Conservation (phyloP, 345 rosid genomes). For the Boechera retrofracta region DNA sequence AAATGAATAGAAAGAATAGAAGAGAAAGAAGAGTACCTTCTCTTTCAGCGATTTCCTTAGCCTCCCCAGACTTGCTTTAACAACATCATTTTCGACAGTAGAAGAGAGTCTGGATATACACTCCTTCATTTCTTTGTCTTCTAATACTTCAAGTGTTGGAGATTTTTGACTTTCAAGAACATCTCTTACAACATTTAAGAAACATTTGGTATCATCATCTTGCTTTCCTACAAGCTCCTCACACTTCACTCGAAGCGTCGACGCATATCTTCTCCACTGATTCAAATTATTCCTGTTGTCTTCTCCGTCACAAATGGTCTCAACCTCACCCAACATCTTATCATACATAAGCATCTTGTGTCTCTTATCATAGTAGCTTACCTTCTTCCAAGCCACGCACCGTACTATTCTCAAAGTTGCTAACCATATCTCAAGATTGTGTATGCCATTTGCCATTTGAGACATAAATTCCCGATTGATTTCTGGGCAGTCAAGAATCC, state of each 20-base stretch:
- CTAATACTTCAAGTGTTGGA: background rate
- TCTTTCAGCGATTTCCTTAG: background rate
- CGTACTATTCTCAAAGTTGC: background rate
- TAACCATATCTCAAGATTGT: background rate
- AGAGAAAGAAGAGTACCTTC: background rate
- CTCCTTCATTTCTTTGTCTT: background rate
- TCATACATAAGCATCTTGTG: background rate
- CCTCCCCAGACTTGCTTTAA: background rate
- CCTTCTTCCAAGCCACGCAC: background rate
- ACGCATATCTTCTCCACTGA: background rate
- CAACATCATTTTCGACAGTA: background rate
- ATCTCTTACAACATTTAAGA: constrained; percentile 2
- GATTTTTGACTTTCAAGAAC: background rate
- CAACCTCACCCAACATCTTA: background rate
- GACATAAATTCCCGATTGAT: background rate
- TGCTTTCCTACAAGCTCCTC: background rate
- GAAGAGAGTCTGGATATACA: background rate
- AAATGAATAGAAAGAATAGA: background rate
- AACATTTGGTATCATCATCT: constrained; percentile 2
- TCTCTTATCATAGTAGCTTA: background rate
- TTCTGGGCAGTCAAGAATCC: background rate
- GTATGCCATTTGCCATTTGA: background rate
- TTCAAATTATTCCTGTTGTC: background rate
- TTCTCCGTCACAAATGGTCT: background rate
- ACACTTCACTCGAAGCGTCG: background rate